phyloP scores from a whole-genome alignment of 176 grass and related monocot species.

The Tillandsia fasciculata region DNA sequence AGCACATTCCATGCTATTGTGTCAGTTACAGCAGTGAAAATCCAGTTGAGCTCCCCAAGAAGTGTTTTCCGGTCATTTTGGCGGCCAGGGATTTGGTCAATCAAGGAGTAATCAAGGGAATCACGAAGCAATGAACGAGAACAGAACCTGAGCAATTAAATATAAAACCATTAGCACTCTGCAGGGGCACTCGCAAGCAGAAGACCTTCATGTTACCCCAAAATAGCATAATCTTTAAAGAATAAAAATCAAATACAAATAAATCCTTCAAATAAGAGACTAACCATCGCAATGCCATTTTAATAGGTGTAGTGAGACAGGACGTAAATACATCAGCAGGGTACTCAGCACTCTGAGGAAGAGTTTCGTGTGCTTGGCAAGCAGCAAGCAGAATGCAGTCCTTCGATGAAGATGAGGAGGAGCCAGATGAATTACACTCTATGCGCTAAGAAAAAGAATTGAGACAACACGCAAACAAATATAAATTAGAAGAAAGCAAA shows the following conservation, averaged over 20 bases:
- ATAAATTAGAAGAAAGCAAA: not conserved
- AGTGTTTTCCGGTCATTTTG: constrained; percentile 99
- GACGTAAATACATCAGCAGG: constrained; percentile 96
- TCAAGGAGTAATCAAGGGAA: constrained; percentile 57
- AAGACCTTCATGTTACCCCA: constrained; percentile 14
- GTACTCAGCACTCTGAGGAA: constrained; percentile 90
- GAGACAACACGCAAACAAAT: constrained; percentile 1
- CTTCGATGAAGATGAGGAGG: constrained; percentile 53
- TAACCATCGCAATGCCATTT: constrained; percentile 96
- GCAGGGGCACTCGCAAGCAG: not conserved
- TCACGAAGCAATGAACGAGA: constrained; percentile 58
- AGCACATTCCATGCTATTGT: constrained; percentile 99
- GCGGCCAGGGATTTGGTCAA: constrained; percentile 84
- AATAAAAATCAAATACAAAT: not conserved
- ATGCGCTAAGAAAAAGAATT: constrained; percentile 43
- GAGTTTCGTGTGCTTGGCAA: constrained; percentile 84
- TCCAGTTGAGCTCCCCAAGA: constrained; percentile 95
- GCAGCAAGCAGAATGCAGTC: constrained; percentile 98
- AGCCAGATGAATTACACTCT: constrained; percentile 49
- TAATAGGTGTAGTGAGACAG: constrained; percentile 92
- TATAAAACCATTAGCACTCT: not conserved
- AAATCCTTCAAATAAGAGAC: not conserved
- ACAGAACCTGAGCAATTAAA: constrained; percentile 61
- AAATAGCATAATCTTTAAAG: constrained; percentile 1
- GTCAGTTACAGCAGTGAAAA: constrained; percentile 96